Evolutionary conservation across 768 basidiomycete species (phyloP).

Genomic region (Pleurotus ostreatus): DNA sequence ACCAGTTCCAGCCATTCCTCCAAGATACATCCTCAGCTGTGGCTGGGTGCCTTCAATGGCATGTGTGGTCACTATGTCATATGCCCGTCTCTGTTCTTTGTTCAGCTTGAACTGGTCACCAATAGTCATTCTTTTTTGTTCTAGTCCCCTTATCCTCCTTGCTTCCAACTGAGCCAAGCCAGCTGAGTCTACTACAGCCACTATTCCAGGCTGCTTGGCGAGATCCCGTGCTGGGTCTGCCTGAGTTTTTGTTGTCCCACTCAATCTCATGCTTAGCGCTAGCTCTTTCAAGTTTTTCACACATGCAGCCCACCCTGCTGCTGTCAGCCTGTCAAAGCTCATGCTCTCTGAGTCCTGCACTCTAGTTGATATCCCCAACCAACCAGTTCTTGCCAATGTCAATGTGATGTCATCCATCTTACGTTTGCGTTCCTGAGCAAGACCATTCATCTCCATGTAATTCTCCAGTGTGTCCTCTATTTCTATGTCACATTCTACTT

Average conservation of each 20-base stretch:
- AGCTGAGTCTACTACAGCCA: background rate
- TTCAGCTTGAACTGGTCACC: constrained; percentile 19
- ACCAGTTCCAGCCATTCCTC: constrained; percentile 29
- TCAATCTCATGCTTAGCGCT: background rate
- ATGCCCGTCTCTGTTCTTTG: constrained; percentile 27
- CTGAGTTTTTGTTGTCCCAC: background rate
- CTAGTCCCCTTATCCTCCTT: background rate
- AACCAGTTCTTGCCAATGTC: background rate
- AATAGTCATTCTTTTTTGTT: background rate
- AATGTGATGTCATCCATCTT: background rate
- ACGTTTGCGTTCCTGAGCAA: background rate
- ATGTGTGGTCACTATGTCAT: constrained; percentile 23
- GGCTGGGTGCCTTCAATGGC: background rate
- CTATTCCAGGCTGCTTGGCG: background rate
- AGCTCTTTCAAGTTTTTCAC: background rate
- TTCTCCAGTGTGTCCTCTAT: background rate
- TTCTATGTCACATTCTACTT: background rate
- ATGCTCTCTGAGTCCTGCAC: background rate
- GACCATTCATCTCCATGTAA: background rate
- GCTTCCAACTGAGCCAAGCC: background rate
- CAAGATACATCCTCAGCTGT: constrained; percentile 26
- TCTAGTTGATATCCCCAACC: background rate
- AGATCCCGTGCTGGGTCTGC: background rate
- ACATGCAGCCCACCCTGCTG: background rate
- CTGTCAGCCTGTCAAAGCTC: background rate